phyloP scores from a whole-genome alignment of 345 rosid genomes.

The Aethionema arabicum region DNA sequence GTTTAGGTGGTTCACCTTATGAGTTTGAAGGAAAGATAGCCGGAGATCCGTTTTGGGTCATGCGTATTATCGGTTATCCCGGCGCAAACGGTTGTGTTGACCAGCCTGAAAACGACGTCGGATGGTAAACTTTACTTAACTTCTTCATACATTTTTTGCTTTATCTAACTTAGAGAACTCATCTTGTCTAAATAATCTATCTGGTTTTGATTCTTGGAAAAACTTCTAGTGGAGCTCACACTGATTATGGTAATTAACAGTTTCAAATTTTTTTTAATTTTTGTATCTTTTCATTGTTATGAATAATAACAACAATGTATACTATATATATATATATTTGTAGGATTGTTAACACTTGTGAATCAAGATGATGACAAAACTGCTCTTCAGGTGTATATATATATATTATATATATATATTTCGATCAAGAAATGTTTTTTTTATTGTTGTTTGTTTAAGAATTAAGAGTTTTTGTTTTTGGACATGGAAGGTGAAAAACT shows the following conservation, averaged over 20 bases:
- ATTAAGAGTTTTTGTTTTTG: slow-evolving; percentile 5
- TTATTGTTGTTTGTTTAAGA: neutral
- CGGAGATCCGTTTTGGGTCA: slow-evolving; percentile 88
- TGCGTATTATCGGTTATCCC: slow-evolving; percentile 81
- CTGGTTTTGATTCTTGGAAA: neutral
- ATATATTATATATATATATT: neutral
- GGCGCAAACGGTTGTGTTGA: slow-evolving; percentile 41
- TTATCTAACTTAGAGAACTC: slow-evolving; percentile 17
- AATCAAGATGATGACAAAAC: slow-evolving; percentile 84
- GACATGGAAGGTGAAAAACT: slow-evolving; percentile 66
- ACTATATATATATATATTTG: neutral
- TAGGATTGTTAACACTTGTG: slow-evolving; percentile 73
- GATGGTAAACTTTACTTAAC: slow-evolving; percentile 57
- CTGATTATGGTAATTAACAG: slow-evolving; percentile 74
- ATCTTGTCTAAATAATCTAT: neutral
- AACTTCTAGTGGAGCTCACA: slow-evolving; percentile 71
- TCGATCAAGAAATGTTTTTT: neutral
- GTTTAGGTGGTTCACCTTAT: slow-evolving; percentile 60
- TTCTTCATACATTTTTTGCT: slow-evolving; percentile 3
- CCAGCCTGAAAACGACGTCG: slow-evolving; percentile 51
- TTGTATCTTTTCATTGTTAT: too few species aligned
- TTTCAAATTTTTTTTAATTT: too few species aligned
- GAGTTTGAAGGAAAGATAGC: slow-evolving; percentile 74
- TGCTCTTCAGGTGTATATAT: slow-evolving; percentile 66
- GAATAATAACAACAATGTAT: neutral